Evolutionary conservation across 2,329 filamentous ascomycete species (phyloP).

Genomic region (Fusarium sp.): DNA sequence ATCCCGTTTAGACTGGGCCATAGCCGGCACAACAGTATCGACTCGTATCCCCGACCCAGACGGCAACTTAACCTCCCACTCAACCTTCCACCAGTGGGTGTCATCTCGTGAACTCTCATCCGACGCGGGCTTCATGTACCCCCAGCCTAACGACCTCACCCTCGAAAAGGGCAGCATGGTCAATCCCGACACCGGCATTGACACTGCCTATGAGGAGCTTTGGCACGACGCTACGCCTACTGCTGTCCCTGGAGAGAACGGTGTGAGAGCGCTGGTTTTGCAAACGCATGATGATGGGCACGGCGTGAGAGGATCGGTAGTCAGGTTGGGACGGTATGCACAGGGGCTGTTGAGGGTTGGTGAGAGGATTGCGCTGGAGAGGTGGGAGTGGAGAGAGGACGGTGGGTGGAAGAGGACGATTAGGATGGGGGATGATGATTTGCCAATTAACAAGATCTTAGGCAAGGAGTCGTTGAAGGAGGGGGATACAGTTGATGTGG

Average conservation of each 20-base stretch:
- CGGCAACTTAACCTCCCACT: conserved; percentile 52
- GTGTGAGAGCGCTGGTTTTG: conserved; percentile 15
- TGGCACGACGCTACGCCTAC: conserved; percentile 67
- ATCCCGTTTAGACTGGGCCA: conserved; percentile 73
- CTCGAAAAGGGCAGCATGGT: conserved; percentile 73
- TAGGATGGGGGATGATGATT: conserved; percentile 52
- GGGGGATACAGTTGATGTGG: conserved; percentile 41
- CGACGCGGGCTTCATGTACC: conserved; percentile 72
- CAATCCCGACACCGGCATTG: conserved; percentile 67
- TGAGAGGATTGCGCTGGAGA: conserved; percentile 63
- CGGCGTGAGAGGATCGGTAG: conserved; percentile 63
- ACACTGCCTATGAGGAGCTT: conserved; percentile 75
- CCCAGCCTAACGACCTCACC: conserved; percentile 57
- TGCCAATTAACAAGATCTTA: conserved; percentile 55
- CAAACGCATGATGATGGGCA: conserved; percentile 33
- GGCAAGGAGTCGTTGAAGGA: conserved; percentile 25
- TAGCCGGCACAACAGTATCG: conserved; percentile 69
- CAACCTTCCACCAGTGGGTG: conserved; percentile 72
- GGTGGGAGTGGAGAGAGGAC: conserved; percentile 64
- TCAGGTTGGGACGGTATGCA: conserved; percentile 67
- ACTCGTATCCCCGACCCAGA: conserved; percentile 46
- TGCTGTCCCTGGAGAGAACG: conserved; percentile 20
- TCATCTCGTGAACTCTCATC: conserved; percentile 65
- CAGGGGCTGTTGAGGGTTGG: conserved; percentile 69
- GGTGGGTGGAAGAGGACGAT: conserved; percentile 55